Conservation (phyloP, 2,329 filamentous ascomycete genomes). For the Verticillium alfalfae region DNA sequence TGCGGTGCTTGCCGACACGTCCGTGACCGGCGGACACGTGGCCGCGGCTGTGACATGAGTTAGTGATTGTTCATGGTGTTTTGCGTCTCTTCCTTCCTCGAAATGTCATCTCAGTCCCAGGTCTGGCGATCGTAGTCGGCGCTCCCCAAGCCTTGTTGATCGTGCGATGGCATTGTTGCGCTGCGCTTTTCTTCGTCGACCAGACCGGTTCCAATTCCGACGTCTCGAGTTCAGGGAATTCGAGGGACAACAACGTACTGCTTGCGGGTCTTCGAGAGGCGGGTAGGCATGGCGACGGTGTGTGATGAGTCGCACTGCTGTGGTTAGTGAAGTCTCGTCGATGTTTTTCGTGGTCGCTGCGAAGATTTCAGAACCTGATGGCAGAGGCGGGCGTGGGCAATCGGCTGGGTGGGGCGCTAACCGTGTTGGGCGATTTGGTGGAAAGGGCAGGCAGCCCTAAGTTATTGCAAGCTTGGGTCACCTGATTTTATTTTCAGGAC, state of each 20-base stretch:
- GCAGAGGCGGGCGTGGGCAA: slow-evolving; percentile 16
- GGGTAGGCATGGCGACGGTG: slow-evolving; percentile 64
- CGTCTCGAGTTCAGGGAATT: neutral
- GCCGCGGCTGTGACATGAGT: slow-evolving; percentile 62
- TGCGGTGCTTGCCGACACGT: slow-evolving; percentile 98
- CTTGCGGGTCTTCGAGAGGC: slow-evolving; percentile 72
- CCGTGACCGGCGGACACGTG: slow-evolving; percentile 98
- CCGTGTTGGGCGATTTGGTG: slow-evolving; percentile 26
- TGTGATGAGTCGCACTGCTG: slow-evolving; percentile 21
- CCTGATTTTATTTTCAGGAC: neutral
- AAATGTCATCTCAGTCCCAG: neutral
- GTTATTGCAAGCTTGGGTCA: slow-evolving; percentile 3
- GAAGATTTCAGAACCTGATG: neutral
- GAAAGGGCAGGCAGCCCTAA: slow-evolving; percentile 37
- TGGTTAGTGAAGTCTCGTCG: slow-evolving; percentile 17
- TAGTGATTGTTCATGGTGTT: neutral
- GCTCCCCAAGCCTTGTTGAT: neutral
- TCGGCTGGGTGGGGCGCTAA: slow-evolving; percentile 21
- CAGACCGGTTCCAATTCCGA: neutral
- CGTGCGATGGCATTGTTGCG: neutral
- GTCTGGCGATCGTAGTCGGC: neutral
- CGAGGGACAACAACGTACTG: slow-evolving; percentile 49
- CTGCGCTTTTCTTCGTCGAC: neutral
- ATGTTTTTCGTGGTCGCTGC: slow-evolving; percentile 24
- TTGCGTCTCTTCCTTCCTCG: neutral